Evolutionary conservation across 306 rosid genomes (phyloP), one percentile per base, ranked within the genome.

Genomic region (Benincasa hispida): DNA sequence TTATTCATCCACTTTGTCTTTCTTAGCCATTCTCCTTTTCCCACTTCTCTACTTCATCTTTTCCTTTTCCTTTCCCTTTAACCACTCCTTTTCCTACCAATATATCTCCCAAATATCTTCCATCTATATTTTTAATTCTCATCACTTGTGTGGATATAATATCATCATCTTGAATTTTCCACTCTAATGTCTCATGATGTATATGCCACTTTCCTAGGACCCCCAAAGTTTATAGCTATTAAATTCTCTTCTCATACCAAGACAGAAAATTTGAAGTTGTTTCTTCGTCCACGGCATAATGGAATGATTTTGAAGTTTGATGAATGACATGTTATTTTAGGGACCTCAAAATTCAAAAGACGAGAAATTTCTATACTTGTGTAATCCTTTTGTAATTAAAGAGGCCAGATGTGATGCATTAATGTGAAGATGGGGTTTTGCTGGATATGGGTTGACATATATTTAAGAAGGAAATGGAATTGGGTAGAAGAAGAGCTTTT

Each of bases 1-100:
- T 77, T 58, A 72, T 59, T 82, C 47, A 72, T 81, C 86, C 81
- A 35, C 78, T 68, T 35, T 62, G 41, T 21, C 45, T 58, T 72
- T 76, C n/a, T 75, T 22, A 59, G 24, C 24, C 11, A 39, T 41
- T 10, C 47, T 13, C 11, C 47, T 41, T 41, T 32, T 32, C 35
- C 35, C 35, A 32, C 5, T 32, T 32, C 35, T 32, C 35, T 4
- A n/a, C 35, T 32, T 32, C 35, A n/a, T n/a, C 5, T 39, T 39
- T 10, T 8, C 8, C 42, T 39, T 18, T 14, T 6, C 25, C 45
- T 41, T 6, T 39, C 10, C 53, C 50, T 28, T 30, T 35, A 63
- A 6, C 45, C 25, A 28, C 45, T 63, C 21, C 47, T 35, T 63
- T 19, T 47, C 39, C 5, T 15, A 32, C 22, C 42, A 63, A 3